Evolutionary conservation across 495 filamentous ascomycete genomes (phyloP).

Genomic region (Massariosphaeria phaeospora): DNA sequence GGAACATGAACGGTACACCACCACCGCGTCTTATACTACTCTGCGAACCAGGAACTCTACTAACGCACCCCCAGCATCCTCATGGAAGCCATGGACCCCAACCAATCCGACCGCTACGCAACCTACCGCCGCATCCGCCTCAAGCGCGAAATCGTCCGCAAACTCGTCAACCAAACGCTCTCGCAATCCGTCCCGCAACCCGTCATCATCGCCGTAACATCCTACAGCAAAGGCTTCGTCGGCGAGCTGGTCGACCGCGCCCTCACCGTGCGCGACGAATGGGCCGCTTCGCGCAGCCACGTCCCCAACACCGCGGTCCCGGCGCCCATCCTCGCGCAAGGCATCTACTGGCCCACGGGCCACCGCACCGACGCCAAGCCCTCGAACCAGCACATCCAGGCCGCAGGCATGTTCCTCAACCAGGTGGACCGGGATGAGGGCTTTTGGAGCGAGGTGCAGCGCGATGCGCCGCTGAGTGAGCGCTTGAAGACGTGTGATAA

Average conservation of each 20-base stretch:
- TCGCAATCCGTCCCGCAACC: constrained; percentile 77
- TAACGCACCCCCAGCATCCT: constrained; percentile 49
- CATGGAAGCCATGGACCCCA: constrained; percentile 59
- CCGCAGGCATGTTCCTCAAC: neutral
- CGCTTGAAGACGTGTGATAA: constrained; percentile 44
- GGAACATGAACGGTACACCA: constrained; percentile 45
- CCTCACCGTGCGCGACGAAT: constrained; percentile 71
- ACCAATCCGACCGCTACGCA: constrained; percentile 70
- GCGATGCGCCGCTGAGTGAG: constrained; percentile 23
- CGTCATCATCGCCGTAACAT: constrained; percentile 73
- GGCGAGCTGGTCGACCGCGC: constrained; percentile 80
- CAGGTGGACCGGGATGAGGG: neutral
- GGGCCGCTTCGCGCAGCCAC: constrained; percentile 50
- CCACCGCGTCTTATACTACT: neutral
- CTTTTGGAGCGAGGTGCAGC: constrained; percentile 10
- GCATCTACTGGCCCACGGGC: constrained; percentile 15
- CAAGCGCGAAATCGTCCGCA: constrained; percentile 45
- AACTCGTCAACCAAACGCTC: constrained; percentile 66
- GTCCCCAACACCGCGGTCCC: constrained; percentile 26
- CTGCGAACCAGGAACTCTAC: too few species aligned
- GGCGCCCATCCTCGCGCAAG: constrained; percentile 27
- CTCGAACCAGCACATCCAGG: constrained; percentile 1
- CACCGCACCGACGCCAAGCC: constrained; percentile 7
- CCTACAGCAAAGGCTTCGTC: constrained; percentile 77
- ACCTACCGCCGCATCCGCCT: constrained; percentile 68